Evolutionary conservation across 2,329 filamentous ascomycete genomes (phyloP).

Genomic region (Colletotrichum horii): DNA sequence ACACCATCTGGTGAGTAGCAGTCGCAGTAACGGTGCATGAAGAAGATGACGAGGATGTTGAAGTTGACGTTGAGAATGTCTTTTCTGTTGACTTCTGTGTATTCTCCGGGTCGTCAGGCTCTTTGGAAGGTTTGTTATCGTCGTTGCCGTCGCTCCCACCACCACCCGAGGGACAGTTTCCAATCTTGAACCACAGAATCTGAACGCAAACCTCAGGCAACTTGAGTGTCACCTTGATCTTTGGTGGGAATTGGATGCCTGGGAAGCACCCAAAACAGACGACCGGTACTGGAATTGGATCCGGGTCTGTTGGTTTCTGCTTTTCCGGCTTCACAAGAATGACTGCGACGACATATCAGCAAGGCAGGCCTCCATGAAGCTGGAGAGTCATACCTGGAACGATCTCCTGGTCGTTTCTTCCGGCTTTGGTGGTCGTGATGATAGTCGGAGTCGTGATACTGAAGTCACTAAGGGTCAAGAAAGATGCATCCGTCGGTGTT

Average conservation of each 20-base stretch:
- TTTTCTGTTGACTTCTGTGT: not conserved
- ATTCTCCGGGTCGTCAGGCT: not conserved
- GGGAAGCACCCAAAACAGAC: not conserved
- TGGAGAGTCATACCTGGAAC: not conserved
- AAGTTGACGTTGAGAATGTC: not conserved
- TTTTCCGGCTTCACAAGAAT: not conserved
- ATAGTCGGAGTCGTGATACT: not conserved
- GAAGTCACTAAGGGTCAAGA: not conserved
- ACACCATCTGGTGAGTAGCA: not conserved
- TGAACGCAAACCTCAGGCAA: not conserved
- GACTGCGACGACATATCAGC: not conserved
- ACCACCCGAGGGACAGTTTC: not conserved
- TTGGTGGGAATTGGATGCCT: not conserved
- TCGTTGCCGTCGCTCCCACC: not conserved
- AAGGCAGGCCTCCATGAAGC: not conserved
- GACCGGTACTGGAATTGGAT: not conserved
- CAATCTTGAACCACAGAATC: not conserved
- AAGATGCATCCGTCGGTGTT: not conserved
- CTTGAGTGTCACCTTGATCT: not conserved
- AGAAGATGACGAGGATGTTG: not conserved
- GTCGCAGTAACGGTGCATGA: not conserved
- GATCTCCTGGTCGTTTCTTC: not conserved
- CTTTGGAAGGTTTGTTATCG: not conserved
- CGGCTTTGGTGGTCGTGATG: not conserved
- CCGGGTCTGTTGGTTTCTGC: not conserved